A percentile compares a stretch with the other conserved stretches of the same genome.
phyloP scores from a whole-genome alignment of 208 protist genomes.

The Leishmania tarentolae region DNA sequence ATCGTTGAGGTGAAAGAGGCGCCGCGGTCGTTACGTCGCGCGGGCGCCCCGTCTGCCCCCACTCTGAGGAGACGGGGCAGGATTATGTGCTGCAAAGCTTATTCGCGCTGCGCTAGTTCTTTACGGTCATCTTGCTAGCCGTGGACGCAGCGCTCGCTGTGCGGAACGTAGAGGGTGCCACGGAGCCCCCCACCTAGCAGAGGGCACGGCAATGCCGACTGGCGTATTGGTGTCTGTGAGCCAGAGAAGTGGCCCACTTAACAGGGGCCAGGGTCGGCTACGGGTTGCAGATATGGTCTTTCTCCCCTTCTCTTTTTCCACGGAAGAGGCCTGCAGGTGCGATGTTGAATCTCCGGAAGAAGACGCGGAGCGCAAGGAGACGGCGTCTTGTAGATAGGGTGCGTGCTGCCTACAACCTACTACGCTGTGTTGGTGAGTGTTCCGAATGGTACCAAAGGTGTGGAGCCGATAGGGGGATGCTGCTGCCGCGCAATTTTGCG shows the following conservation, averaged over 20 bases:
- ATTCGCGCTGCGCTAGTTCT: constrained; percentile 8
- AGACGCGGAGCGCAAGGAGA: background rate
- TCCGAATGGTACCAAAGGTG: constrained; percentile 7
- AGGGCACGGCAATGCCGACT: background rate
- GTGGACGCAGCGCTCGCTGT: constrained; percentile 12
- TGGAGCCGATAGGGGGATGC: constrained; percentile 33
- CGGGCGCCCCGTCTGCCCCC: constrained; percentile 10
- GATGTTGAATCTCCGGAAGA: background rate
- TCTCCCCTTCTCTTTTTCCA: constrained; percentile 17
- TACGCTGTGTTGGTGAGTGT: constrained; percentile 27
- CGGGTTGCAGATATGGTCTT: constrained; percentile 32
- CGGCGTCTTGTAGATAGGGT: background rate
- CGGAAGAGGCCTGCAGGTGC: background rate
- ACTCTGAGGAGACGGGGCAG: constrained; percentile 6
- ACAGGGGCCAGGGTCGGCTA: constrained; percentile 21
- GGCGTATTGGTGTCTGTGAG: constrained; percentile 2
- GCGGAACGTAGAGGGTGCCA: background rate
- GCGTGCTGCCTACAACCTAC: constrained; percentile 24
- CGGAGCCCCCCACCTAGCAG: background rate
- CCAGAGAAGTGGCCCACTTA: background rate
- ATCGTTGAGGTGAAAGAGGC: background rate
- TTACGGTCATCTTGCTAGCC: constrained; percentile 18
- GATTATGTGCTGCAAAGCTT: constrained; percentile 14
- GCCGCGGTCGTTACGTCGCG: constrained; percentile 4
- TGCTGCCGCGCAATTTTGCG: constrained; percentile 34